phyloP scores from a whole-genome alignment of 23 red algal species.

The Gracilaria caudata region DNA sequence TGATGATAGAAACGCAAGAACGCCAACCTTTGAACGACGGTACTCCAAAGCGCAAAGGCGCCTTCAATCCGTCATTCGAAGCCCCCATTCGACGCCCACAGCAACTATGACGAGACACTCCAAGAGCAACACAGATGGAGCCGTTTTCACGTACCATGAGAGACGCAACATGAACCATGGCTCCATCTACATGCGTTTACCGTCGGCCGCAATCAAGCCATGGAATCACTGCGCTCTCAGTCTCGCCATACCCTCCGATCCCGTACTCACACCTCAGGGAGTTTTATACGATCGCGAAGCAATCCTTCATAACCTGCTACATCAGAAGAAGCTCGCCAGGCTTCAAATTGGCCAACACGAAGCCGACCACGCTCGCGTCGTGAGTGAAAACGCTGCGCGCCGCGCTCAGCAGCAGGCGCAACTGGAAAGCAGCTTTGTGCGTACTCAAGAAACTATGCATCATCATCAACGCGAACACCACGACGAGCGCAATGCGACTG shows the following conservation, averaged over 20 bases:
- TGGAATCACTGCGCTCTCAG: constrained; percentile 79
- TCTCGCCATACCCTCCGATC: constrained; percentile 47
- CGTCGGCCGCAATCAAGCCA: constrained; percentile 57
- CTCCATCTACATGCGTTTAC: constrained; percentile 50
- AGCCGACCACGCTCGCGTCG: neutral
- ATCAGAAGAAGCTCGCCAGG: constrained; percentile 22
- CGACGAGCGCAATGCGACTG: neutral
- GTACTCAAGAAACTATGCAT: neutral
- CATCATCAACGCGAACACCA: neutral
- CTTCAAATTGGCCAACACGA: neutral
- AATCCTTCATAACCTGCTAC: constrained; percentile 65
- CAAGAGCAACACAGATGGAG: constrained; percentile 83
- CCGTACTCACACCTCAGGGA: constrained; percentile 74
- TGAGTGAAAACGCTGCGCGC: neutral
- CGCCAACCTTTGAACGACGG: no score
- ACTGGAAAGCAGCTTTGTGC: constrained; percentile 21
- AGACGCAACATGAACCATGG: constrained; percentile 69
- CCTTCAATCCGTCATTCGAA: no score
- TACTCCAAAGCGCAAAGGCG: no score
- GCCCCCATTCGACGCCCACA: no score
- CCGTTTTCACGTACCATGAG: constrained; percentile 82
- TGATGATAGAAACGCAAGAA: no score
- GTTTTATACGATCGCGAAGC: constrained; percentile 75
- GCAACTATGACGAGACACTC: constrained; percentile 73
- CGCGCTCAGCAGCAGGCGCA: neutral